Evolutionary conservation across 495 filamentous ascomycete genomes (phyloP).

Genomic region (Neurospora africana): DNA sequence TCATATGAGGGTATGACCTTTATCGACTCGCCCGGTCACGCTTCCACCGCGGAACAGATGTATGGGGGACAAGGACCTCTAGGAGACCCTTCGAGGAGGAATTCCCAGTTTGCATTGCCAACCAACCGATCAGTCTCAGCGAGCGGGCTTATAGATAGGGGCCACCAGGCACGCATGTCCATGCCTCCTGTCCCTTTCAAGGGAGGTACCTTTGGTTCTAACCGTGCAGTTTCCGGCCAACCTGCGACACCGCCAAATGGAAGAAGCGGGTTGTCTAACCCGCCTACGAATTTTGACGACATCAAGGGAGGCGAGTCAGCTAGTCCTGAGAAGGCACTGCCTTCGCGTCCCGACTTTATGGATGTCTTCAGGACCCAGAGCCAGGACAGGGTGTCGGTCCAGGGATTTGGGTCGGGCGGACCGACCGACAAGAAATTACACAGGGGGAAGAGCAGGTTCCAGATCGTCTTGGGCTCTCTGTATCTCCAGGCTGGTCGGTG

Average conservation of each 20-base stretch:
- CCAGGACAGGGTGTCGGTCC: slow-evolving; percentile 71
- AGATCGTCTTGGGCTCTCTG: slow-evolving; percentile 71
- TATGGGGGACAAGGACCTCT: slow-evolving; percentile 15
- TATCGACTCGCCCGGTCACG: slow-evolving; percentile 62
- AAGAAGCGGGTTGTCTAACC: slow-evolving; percentile 41
- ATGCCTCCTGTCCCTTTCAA: slow-evolving; percentile 50
- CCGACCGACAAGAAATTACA: slow-evolving; percentile 66
- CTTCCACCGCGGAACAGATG: slow-evolving; percentile 20
- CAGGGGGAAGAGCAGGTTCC: slow-evolving; percentile 70
- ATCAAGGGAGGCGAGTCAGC: slow-evolving; percentile 34
- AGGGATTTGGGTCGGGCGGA: slow-evolving; percentile 68
- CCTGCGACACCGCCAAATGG: slow-evolving; percentile 39
- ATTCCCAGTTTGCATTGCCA: slow-evolving; percentile 42
- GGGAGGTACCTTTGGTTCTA: slow-evolving; percentile 25
- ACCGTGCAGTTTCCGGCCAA: slow-evolving; percentile 37
- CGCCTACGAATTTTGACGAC: slow-evolving; percentile 64
- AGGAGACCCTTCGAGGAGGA: slow-evolving; percentile 29
- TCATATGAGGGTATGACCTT: slow-evolving; percentile 69
- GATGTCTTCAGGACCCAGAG: slow-evolving; percentile 40
- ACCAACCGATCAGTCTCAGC: slow-evolving; percentile 39
- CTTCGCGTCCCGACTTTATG: slow-evolving; percentile 22
- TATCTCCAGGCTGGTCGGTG: slow-evolving; percentile 84
- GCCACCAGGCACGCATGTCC: slow-evolving; percentile 57
- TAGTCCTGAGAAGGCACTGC: slow-evolving; percentile 22
- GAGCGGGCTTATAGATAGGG: slow-evolving; percentile 34